A percentile compares a stretch with the other conserved stretches of the same genome.
These are phyloP conservation scores for Penicillium glabrum DNA, from an alignment of 2,329 filamentous ascomycete species.

Conservation along the genomic window DNA sequence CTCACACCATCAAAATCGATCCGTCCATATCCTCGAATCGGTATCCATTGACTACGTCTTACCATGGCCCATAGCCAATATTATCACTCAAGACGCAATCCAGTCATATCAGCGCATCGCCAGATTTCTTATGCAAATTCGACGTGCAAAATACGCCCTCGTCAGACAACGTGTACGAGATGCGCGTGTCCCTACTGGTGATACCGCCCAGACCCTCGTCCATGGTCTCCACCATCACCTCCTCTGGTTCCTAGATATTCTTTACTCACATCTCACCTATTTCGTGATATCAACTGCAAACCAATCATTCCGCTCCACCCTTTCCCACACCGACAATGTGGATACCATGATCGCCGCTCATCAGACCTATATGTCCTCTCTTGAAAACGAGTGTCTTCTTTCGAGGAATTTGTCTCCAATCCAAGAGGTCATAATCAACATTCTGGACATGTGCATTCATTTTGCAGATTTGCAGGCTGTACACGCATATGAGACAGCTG, in stretches of 20 bases:
- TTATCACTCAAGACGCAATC: slow-evolving; percentile 67
- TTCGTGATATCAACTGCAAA: slow-evolving; percentile 67
- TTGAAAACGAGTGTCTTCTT: slow-evolving; percentile 70
- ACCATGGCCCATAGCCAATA: slow-evolving; percentile 65
- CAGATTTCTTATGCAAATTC: slow-evolving; percentile 74
- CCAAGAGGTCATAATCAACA: slow-evolving; percentile 67
- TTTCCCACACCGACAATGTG: slow-evolving; percentile 67
- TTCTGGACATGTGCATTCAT: slow-evolving; percentile 72
- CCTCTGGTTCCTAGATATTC: slow-evolving; percentile 72
- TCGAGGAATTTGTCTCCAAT: slow-evolving; percentile 69
- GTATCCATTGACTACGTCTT: slow-evolving; percentile 70
- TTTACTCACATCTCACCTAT: slow-evolving; percentile 75
- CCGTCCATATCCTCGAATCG: slow-evolving; percentile 62
- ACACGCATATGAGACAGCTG: slow-evolving; percentile 34
- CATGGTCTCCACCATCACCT: slow-evolving; percentile 64
- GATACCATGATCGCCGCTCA: slow-evolving; percentile 79
- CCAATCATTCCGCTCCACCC: slow-evolving; percentile 54
- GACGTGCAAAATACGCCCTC: slow-evolving; percentile 68
- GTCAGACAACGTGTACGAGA: slow-evolving; percentile 50
- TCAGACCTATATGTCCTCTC: slow-evolving; percentile 58
- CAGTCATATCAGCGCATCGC: slow-evolving; percentile 70
- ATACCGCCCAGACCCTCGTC: slow-evolving; percentile 36
- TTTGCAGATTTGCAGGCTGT: slow-evolving; percentile 62
- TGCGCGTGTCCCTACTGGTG: slow-evolving; percentile 17
- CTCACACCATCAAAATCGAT: slow-evolving; percentile 50